These are phyloP conservation scores for Cyclostephanos invisitatus DNA, from an alignment of 108 stramenopile genomes.

Conservation along the genomic window DNA sequence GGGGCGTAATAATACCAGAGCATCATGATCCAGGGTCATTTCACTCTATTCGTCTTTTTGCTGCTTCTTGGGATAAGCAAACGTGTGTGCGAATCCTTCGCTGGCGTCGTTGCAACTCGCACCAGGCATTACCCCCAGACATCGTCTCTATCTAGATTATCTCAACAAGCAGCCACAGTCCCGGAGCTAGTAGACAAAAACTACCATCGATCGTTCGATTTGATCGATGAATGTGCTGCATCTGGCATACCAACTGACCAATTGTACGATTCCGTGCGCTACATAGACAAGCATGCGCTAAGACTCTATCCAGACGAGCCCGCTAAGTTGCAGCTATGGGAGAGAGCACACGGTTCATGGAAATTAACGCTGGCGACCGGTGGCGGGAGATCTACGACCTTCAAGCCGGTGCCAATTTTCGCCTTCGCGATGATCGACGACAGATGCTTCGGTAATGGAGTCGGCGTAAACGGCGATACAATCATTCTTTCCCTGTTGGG, in stretches of 20 bases:
- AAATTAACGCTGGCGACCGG: slow-evolving; percentile 64
- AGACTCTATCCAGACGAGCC: slow-evolving; percentile 51
- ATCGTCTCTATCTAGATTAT: neutral
- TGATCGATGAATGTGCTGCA: slow-evolving; percentile 53
- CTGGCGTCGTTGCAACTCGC: neutral
- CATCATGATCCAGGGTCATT: neutral
- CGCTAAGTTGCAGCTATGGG: slow-evolving; percentile 55
- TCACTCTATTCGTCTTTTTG: neutral
- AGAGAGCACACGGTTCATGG: slow-evolving; percentile 62
- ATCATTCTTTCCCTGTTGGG: slow-evolving; percentile 61
- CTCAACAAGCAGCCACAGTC: slow-evolving; percentile 13
- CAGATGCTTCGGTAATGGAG: slow-evolving; percentile 61
- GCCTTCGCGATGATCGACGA: slow-evolving; percentile 73
- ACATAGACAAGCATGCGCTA: slow-evolving; percentile 59
- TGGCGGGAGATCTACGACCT: slow-evolving; percentile 46
- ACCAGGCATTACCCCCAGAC: neutral
- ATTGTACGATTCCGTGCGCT: slow-evolving; percentile 61
- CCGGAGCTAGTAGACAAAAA: slow-evolving; percentile 15
- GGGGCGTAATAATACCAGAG: neutral
- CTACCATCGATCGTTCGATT: slow-evolving; percentile 50
- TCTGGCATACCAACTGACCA: slow-evolving; percentile 39
- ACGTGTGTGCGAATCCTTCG: slow-evolving; percentile 1
- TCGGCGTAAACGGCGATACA: slow-evolving; percentile 49
- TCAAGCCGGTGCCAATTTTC: slow-evolving; percentile 68
- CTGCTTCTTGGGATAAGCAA: neutral